Percentiles rank a stretch among this genome's conserved stretches.
These are phyloP conservation scores for Dendrobium chrysotoxum DNA, from an alignment of 106 monocot genomes.

Conservation along the genomic window DNA sequence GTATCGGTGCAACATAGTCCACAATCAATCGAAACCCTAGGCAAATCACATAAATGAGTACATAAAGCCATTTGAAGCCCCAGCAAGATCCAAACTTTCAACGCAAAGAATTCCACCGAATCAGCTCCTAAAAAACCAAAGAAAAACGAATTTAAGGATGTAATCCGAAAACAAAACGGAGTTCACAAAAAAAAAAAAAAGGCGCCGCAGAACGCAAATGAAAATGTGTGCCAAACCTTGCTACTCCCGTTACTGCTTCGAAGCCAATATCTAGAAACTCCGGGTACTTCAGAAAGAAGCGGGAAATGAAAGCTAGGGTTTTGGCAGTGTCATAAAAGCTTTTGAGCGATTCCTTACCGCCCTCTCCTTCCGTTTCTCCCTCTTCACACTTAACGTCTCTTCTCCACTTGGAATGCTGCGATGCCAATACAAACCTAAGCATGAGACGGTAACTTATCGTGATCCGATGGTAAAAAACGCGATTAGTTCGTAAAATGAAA, in stretches of 20 bases:
- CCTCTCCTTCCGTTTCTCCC: too few relatives aligned
- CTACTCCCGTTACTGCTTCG: neutral
- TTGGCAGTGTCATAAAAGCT: too few relatives aligned
- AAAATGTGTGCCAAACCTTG: slow-evolving; percentile 5
- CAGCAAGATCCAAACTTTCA: neutral
- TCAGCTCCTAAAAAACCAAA: slow-evolving; percentile 7
- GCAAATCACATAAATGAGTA: neutral
- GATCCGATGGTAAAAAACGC: neutral
- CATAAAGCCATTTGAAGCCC: neutral
- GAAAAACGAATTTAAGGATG: neutral
- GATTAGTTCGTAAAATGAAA: too few relatives aligned
- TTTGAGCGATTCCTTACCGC: too few relatives aligned
- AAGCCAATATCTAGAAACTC: neutral
- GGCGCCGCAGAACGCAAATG: neutral
- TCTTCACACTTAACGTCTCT: too few relatives aligned
- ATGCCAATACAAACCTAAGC: slow-evolving; percentile 4
- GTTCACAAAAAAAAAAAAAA: neutral
- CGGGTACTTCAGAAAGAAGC: neutral
- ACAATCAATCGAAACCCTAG: slow-evolving; percentile 7
- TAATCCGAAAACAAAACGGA: neutral
- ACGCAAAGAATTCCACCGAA: neutral
- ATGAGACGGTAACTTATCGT: neutral
- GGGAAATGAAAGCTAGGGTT: too few relatives aligned
- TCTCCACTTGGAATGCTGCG: too few relatives aligned
- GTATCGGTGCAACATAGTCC: too few relatives aligned